These are phyloP conservation scores for Aspergillus sp. DNA, from an alignment of 2,329 filamentous ascomycete species.

Conservation along the genomic window DNA sequence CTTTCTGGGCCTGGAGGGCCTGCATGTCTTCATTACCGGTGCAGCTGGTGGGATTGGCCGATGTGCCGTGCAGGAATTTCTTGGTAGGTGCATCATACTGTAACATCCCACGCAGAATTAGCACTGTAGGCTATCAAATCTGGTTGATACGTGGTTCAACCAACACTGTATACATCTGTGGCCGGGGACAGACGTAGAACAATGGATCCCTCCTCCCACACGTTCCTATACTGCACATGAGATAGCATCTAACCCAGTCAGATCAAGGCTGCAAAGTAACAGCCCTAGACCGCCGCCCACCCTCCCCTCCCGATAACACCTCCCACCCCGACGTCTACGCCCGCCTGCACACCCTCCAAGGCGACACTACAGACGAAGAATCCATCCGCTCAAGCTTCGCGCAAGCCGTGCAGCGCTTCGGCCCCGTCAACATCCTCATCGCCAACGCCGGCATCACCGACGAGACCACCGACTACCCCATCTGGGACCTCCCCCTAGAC, in stretches of 20 bases:
- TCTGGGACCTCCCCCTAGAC: slow-evolving; percentile 53
- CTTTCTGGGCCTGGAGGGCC: slow-evolving; percentile 48
- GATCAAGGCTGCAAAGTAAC: slow-evolving; percentile 55
- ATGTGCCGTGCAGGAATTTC: slow-evolving; percentile 51
- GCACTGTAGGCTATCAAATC: too few relatives aligned
- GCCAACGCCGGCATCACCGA: slow-evolving; percentile 55
- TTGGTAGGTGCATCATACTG: too few relatives aligned
- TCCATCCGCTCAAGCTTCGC: slow-evolving; percentile 43
- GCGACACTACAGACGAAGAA: slow-evolving; percentile 49
- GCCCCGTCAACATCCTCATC: slow-evolving; percentile 52
- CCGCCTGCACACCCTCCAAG: slow-evolving; percentile 41
- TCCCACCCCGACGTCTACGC: slow-evolving; percentile 22
- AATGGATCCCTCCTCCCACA: too few relatives aligned
- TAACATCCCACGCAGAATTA: too few relatives aligned
- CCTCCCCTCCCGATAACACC: background rate
- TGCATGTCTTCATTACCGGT: slow-evolving; percentile 55
- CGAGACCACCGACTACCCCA: slow-evolving; percentile 46
- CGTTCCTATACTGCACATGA: background rate
- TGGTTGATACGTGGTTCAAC: background rate
- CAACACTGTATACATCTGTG: background rate
- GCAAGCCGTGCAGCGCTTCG: slow-evolving; percentile 43
- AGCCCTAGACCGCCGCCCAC: slow-evolving; percentile 47
- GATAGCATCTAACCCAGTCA: slow-evolving; percentile 16
- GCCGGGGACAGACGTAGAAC: too few relatives aligned
- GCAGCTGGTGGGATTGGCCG: slow-evolving; percentile 52